Conservation (phyloP, 2,329 filamentous ascomycete species). For the Calonectria fujianensis region DNA sequence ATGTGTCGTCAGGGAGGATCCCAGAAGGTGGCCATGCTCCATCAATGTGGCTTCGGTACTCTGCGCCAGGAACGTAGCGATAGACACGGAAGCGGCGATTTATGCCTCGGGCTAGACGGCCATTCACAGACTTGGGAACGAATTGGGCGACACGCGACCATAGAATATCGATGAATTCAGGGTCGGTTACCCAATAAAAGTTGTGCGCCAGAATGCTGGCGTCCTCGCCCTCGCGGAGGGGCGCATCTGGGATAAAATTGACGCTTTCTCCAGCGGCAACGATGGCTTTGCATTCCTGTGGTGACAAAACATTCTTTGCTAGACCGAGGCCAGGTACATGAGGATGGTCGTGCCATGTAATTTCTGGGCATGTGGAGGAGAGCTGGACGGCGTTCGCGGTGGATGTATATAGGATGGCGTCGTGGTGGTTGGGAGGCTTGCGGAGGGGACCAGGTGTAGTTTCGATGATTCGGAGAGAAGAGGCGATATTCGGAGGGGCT, state of each 20-base stretch:
- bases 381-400: constrained; percentile 74
- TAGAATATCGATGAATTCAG: constrained; percentile 76
- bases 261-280: constrained; percentile 80
- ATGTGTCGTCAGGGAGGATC: constrained; percentile 73
- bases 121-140: constrained; percentile 73
- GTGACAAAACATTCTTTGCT: constrained; percentile 75
- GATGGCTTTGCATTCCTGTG: constrained; percentile 78
- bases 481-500: constrained; percentile 60
- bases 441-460: constrained; percentile 75
- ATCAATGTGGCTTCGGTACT: constrained; percentile 82
- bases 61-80: constrained; percentile 82
- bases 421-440: constrained; percentile 81
- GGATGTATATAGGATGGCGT: constrained; percentile 79
- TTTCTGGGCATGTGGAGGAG: constrained; percentile 64
- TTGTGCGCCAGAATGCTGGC: constrained; percentile 81
- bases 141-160: constrained; percentile 77
- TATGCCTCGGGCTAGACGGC: constrained; percentile 76
- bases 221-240: constrained; percentile 79
- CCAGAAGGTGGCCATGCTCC: constrained; percentile 84
- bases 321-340: constrained; percentile 77
- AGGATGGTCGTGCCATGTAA: constrained; percentile 76
- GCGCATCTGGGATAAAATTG: constrained; percentile 80
- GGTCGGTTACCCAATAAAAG: constrained; percentile 83
- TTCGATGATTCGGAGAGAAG: constrained; percentile 75
- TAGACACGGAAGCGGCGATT: constrained; percentile 84